Conservation (phyloP, 495 filamentous ascomycete genomes). For the Penicillium flavigenum region DNA sequence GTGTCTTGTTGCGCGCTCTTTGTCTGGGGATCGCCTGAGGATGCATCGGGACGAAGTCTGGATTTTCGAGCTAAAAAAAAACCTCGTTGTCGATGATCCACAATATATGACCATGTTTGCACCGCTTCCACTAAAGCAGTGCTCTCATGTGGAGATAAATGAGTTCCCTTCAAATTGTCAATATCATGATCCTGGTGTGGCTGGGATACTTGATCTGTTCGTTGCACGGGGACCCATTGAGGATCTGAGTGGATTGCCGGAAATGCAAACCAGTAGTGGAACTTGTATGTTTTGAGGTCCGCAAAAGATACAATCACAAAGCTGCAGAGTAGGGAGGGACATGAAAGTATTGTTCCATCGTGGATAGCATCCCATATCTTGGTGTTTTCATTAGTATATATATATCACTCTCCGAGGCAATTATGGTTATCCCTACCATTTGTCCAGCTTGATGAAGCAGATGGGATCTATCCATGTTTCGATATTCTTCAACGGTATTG, state of each 20-base stretch:
- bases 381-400: slow-evolving; percentile 1
- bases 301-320: slow-evolving; percentile 92
- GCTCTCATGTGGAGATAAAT: slow-evolving; percentile 63
- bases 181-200: slow-evolving; percentile 19
- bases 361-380: slow-evolving; percentile 97
- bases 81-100: slow-evolving; percentile 79
- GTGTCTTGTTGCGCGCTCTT: not conserved
- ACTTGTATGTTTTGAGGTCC: slow-evolving; percentile 93
- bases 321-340: slow-evolving; percentile 83
- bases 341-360: slow-evolving; percentile 92
- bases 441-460: slow-evolving; percentile 72
- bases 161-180: slow-evolving; percentile 29
- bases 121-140: slow-evolving; percentile 72
- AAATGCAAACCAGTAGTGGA: slow-evolving; percentile 93
- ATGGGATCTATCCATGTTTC: slow-evolving; percentile 65
- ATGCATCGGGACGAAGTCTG: slow-evolving; percentile 19
- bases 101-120: slow-evolving; percentile 79
- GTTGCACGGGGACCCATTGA: slow-evolving; percentile 59
- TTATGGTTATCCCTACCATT: slow-evolving; percentile 53
- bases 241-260: slow-evolving; percentile 88
- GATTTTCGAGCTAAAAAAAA: slow-evolving; percentile 88
- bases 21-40: not conserved
- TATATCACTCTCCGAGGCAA: not conserved
- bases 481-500: slow-evolving; percentile 94
- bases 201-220: slow-evolving; percentile 11